Conservation (phyloP, 495 filamentous ascomycete species). For the Penicillium psychrofluorescens region DNA sequence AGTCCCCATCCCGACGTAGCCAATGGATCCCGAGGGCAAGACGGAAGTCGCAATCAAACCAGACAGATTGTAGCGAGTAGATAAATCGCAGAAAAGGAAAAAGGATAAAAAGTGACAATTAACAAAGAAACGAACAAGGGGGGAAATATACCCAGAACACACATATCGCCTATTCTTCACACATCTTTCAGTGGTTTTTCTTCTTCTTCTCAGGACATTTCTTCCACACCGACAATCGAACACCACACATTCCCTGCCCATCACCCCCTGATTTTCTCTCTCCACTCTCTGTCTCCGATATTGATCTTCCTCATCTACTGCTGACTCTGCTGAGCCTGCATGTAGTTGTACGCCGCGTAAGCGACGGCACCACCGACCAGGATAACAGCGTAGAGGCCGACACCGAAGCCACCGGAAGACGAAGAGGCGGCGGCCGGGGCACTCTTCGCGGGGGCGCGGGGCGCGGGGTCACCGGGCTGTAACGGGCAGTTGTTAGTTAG, state of each 20-base stretch:
- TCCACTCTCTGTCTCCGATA: background rate
- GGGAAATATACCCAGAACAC: too few relatives aligned
- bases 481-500: constrained; percentile 3
- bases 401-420: constrained; percentile 50
- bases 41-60: too few relatives aligned
- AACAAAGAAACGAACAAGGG: too few relatives aligned
- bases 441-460: constrained; percentile 51
- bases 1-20: background rate
- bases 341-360: constrained; percentile 82
- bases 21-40: too few relatives aligned
- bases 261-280: background rate
- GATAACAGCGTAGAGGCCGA: constrained; percentile 77
- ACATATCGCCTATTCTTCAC: too few relatives aligned
- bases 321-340: constrained; percentile 50
- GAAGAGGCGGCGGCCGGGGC: constrained; percentile 40
- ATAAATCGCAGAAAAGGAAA: too few relatives aligned
- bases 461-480: constrained; percentile 79
- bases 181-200: background rate
- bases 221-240: background rate
- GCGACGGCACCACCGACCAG: constrained; percentile 70
- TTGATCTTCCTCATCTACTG: constrained; percentile 11
- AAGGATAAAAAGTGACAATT: too few relatives aligned
- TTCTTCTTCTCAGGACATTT: constrained; percentile 1
- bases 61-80: too few relatives aligned
- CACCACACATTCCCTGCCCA: background rate